Evolutionary conservation across 441 rosid species (phyloP), one percentile per base, ranked within the genome.

Genomic region (Jatropha podagrica): DNA sequence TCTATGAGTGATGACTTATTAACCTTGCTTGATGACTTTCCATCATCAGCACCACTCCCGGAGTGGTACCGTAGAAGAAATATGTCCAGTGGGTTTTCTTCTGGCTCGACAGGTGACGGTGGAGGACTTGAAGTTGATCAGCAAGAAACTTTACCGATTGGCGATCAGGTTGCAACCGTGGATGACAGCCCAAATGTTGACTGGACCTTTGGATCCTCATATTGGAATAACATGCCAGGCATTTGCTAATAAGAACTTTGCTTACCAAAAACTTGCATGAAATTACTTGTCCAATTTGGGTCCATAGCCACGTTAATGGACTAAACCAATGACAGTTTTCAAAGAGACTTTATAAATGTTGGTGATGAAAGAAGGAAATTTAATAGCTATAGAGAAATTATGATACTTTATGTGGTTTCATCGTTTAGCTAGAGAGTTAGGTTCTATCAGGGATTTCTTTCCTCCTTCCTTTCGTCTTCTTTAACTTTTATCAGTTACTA

Each of bases 201-300:
- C 13, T 75, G 85, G 74, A 60, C 79, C 55, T 68, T 83, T 67
- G 86, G 84, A 60, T 79, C 89, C 46, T 76, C 83, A 54, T 65
- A 74, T 44, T 87, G 92, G 91, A 84, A 82, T 74, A 88, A 85
- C 84, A 83, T 91, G 92, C 91, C 96, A 49, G 63, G 87, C 42
- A 88, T 91, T 70, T 83, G 85, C 77, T 85, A 32, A 81, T 38
- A 2, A 48, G 3, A 18, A n/a, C 27, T 52, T 23, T 17, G 18
- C 8, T 26, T 32, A 27, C 32, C 63, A 23, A 59, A 59, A 59
- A 68, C 32, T 15, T 69, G 64, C 60, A 10, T 59, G 26, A 27
- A 27, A 27, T 27, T 27, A 27, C 32, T 27, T 27, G 32, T 27
- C 2, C 2, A 27, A 2, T 0, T 2, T 2, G 32, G 32, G 32